Evolutionary conservation across 1,284 basidiomycete species (phyloP), one percentile per base, ranked within the genome.

Genomic region (Marasmius fiardii): DNA sequence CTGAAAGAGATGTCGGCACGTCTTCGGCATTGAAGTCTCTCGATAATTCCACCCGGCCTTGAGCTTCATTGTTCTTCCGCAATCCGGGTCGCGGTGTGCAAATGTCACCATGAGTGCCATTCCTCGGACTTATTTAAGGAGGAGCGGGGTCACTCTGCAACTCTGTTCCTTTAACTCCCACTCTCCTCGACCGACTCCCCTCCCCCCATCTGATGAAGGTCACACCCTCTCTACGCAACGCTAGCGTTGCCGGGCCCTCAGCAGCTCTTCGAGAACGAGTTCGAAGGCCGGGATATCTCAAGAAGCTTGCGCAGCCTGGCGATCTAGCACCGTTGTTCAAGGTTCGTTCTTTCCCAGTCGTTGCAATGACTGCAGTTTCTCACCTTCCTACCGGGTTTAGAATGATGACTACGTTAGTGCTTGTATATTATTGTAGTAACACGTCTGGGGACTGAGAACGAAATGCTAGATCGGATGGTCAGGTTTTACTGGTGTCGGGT

Each of bases 401-500:
- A 65, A 78, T 55, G 74, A 72, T 62, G 76, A 77, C 61, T 78
- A 78, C 64, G 75, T 76, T 45, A 16, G 72, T 67, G 18, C 23
- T 0, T 35, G n/a, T 31, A 20, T 31, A 10, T 31, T 45, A 18
- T 20, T 35, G 21, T 23, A 35, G 7, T 14, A 43, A 43, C 23
- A 11, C 18, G n/a, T n/a, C n/a, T 33, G n/a, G 8, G 2, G 23
- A 41, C 34, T 34, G 21, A 34, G 41, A 41, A 18, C 14, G 23
- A 43, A 28, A 24, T 24, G 43, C 21, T 61, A 77, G 73, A 75
- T 79, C 54, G 78, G 77, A 18, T 81, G 76, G 75, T 76, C 74
- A 41, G 78, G 77, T 10, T 79, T 78, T 60, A 79, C 77, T 28
- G 76, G 76, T 44, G 76, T 79, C 2, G 78, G 79, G 4, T 81